A percentile compares a stretch with the other conserved stretches of the same genome.
These are phyloP conservation scores for Agaricus sinodeliciosus DNA, from an alignment of 768 basidiomycete species.

Conservation along the genomic window DNA sequence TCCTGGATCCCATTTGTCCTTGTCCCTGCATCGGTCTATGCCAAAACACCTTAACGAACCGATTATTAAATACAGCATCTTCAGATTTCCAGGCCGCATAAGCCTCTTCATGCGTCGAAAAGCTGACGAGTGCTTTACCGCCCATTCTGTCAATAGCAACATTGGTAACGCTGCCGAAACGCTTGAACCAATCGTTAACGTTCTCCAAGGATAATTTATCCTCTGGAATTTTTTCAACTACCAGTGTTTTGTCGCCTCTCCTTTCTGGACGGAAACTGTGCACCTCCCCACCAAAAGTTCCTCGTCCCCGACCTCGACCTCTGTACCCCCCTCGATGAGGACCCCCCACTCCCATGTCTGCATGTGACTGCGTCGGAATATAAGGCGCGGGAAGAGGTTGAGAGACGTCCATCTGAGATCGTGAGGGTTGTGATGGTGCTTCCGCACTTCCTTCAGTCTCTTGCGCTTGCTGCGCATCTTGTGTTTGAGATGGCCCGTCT, in stretches of 20 bases:
- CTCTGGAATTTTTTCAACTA: slow-evolving; percentile 91
- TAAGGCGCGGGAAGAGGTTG: slow-evolving; percentile 8
- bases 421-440: neutral
- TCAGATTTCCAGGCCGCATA: slow-evolving; percentile 87
- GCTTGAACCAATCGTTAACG: slow-evolving; percentile 86
- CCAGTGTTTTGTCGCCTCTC: slow-evolving; percentile 73
- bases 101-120: slow-evolving; percentile 77
- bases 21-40: slow-evolving; percentile 91
- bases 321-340: slow-evolving; percentile 29
- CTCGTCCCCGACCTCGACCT: slow-evolving; percentile 38
- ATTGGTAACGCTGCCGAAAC: slow-evolving; percentile 88
- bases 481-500: slow-evolving; percentile 18
- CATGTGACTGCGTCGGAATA: slow-evolving; percentile 19
- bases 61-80: slow-evolving; percentile 90
- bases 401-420: neutral
- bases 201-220: slow-evolving; percentile 71
- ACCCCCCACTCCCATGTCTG: slow-evolving; percentile 24
- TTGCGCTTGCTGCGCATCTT: slow-evolving; percentile 7
- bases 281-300: slow-evolving; percentile 59
- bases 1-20: slow-evolving; percentile 68
- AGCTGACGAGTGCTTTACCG: slow-evolving; percentile 83
- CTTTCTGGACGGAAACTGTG: slow-evolving; percentile 62
- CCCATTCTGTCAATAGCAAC: slow-evolving; percentile 76
- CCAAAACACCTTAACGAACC: slow-evolving; percentile 96
- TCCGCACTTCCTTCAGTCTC: slow-evolving; percentile 12